phyloP scores from a whole-genome alignment of 2,329 filamentous ascomycete species.

The Calycina marina region DNA sequence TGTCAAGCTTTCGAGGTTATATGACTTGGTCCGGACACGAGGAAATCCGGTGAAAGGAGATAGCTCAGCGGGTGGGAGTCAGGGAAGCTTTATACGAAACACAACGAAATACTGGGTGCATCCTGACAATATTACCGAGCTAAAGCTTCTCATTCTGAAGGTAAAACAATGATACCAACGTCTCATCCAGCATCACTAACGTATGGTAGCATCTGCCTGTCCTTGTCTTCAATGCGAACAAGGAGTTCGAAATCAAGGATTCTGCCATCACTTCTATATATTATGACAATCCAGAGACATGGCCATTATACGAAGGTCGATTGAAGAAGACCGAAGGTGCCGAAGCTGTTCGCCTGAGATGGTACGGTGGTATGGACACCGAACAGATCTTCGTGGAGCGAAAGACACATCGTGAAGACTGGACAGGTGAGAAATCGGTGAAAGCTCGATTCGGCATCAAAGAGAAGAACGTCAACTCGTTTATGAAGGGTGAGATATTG shows the following conservation, averaged over 20 bases:
- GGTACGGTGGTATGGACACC: conserved; percentile 93
- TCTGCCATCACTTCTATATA: conserved; percentile 97
- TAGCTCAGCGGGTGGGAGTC: conserved; percentile 74
- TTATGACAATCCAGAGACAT: conserved; percentile 87
- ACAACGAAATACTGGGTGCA: conserved; percentile 99
- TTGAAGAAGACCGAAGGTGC: conserved; percentile 97
- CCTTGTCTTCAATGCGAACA: conserved; percentile 91
- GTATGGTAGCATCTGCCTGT: conserved; percentile 66
- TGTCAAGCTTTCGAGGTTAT: conserved; percentile 85
- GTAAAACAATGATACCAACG: conserved; percentile 18
- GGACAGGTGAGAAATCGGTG: conserved; percentile 98
- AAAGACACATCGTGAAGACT: conserved; percentile 96
- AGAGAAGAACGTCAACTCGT: conserved; percentile 94
- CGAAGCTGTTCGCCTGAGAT: conserved; percentile 87
- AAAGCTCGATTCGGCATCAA: conserved; percentile 92
- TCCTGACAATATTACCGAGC: conserved; percentile 91
- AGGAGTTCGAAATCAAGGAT: conserved; percentile 84
- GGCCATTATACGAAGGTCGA: conserved; percentile 87
- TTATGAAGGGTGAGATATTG: conserved; percentile 69
- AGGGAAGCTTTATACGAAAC: conserved; percentile 91
- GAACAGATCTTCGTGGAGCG: conserved; percentile 95
- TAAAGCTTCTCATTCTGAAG: conserved; percentile 96
- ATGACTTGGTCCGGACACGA: conserved; percentile 84
- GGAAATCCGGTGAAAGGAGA: conserved; percentile 90
- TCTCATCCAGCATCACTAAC: conserved; percentile 9